These are phyloP conservation scores for Psophocarpus tetragonolobus DNA, from an alignment of 306 rosid species.

Conservation along the genomic window DNA sequence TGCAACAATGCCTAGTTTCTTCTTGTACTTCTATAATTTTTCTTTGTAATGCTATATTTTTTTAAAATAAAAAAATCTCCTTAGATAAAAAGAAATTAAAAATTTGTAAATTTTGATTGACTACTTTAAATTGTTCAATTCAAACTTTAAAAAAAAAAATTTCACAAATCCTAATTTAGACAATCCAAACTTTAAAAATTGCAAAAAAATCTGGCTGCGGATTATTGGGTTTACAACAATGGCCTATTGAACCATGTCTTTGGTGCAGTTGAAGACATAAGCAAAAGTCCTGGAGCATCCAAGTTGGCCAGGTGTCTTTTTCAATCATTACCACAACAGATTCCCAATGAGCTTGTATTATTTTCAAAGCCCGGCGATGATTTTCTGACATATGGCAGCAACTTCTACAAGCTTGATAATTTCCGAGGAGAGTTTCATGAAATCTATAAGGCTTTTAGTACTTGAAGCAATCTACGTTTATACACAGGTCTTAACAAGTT, in stretches of 20 bases:
- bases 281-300: conserved; percentile 84
- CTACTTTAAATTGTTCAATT: too few species aligned
- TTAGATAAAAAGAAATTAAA: too few species aligned
- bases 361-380: conserved; percentile 65
- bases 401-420: conserved; percentile 66
- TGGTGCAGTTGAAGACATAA: conserved; percentile 88
- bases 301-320: conserved; percentile 90
- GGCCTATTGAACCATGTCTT: conserved; percentile 64
- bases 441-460: conserved; percentile 60
- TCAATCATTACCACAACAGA: conserved; percentile 70
- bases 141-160: too few species aligned
- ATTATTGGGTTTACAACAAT: conserved; percentile 40
- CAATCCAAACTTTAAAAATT: too few species aligned
- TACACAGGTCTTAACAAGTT: conserved; percentile 75
- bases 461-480: conserved; percentile 51
- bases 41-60: too few species aligned
- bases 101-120: too few species aligned
- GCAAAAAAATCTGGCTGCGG: conserved; percentile 20
- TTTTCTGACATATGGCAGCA: conserved; percentile 61
- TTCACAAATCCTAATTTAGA: too few species aligned
- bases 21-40: too few species aligned
- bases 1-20: too few species aligned
- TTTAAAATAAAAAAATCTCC: too few species aligned
- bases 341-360: conserved; percentile 61
- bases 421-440: conserved; percentile 69